phyloP scores from a whole-genome alignment of 768 basidiomycete species.

The Cyclocybe cylindracea region DNA sequence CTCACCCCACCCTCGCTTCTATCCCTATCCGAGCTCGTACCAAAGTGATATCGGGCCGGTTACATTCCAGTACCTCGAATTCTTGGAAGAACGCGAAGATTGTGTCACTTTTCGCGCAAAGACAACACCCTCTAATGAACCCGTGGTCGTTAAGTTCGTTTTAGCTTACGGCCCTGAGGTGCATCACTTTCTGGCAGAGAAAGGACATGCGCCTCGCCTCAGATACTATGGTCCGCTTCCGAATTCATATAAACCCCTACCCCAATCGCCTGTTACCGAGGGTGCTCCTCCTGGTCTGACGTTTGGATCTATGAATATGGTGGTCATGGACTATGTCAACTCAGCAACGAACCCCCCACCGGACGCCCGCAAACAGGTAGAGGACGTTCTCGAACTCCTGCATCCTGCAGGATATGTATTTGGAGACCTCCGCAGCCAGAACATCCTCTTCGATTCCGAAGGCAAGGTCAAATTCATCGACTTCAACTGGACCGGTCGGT shows the following conservation, averaged over 20 bases:
- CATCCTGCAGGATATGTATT: constrained; percentile 34
- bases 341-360: constrained; percentile 10
- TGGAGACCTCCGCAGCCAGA: constrained; percentile 36
- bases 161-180: constrained; percentile 29
- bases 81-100: constrained; percentile 14
- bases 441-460: constrained; percentile 27
- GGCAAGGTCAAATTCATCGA: constrained; percentile 31
- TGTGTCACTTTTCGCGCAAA: constrained; percentile 26
- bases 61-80: constrained; percentile 16
- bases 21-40: constrained; percentile 17
- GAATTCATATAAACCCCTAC: neutral
- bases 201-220: constrained; percentile 28
- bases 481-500: constrained; percentile 38
- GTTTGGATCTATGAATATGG: constrained; percentile 26
- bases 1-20: constrained; percentile 17
- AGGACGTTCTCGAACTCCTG: constrained; percentile 16
- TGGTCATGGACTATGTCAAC: constrained; percentile 40
- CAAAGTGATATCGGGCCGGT: neutral
- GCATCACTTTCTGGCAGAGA: constrained; percentile 30
- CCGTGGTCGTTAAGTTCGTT: constrained; percentile 39
- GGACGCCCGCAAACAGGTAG: constrained; percentile 19
- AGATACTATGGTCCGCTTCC: constrained; percentile 27
- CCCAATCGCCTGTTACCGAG: neutral
- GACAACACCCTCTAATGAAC: neutral
- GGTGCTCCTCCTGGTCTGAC: constrained; percentile 10